A percentile compares a stretch with the other conserved stretches of the same genome.
Evolutionary conservation across 768 basidiomycete species (phyloP).

Genomic region (Termitomyces sp.): DNA sequence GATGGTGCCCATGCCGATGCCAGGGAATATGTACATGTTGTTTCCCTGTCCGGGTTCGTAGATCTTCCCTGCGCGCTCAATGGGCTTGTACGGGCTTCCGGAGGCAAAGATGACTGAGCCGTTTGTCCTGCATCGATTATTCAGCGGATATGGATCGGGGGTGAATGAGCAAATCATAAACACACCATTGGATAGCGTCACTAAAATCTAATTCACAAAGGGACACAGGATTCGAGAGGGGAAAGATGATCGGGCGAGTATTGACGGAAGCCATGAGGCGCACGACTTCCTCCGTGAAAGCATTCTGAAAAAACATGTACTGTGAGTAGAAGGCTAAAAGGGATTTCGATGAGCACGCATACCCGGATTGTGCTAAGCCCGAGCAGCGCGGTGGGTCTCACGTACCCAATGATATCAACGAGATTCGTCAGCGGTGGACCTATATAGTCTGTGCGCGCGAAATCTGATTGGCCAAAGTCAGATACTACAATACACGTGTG

Average conservation of each 20-base stretch:
- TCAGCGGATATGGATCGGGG: background rate
- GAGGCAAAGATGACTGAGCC: constrained; percentile 69
- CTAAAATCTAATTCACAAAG: constrained; percentile 56
- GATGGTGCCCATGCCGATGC: constrained; percentile 59
- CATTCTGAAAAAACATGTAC: constrained; percentile 31
- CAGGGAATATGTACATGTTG: constrained; percentile 71
- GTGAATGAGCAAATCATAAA: background rate
- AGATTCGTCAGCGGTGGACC: constrained; percentile 58
- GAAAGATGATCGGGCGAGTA: constrained; percentile 73
- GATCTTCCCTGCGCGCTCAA: constrained; percentile 40
- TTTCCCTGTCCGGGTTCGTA: constrained; percentile 75
- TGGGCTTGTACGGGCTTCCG: constrained; percentile 61
- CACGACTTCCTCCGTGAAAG: constrained; percentile 63
- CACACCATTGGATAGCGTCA: constrained; percentile 56
- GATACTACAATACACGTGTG: constrained; percentile 13
- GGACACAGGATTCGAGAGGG: constrained; percentile 69
- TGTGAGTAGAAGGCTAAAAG: constrained; percentile 11
- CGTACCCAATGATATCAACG: constrained; percentile 61
- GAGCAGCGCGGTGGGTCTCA: constrained; percentile 73
- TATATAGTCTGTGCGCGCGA: constrained; percentile 66
- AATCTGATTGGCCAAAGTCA: constrained; percentile 49
- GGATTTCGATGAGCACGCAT: constrained; percentile 10
- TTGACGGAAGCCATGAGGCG: constrained; percentile 61
- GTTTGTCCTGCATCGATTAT: constrained; percentile 44
- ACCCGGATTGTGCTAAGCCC: constrained; percentile 61